A percentile compares a stretch with the other conserved stretches of the same genome.
phyloP scores from a whole-genome alignment of 805 yeast species.

The Debaryomyces hansenii region DNA sequence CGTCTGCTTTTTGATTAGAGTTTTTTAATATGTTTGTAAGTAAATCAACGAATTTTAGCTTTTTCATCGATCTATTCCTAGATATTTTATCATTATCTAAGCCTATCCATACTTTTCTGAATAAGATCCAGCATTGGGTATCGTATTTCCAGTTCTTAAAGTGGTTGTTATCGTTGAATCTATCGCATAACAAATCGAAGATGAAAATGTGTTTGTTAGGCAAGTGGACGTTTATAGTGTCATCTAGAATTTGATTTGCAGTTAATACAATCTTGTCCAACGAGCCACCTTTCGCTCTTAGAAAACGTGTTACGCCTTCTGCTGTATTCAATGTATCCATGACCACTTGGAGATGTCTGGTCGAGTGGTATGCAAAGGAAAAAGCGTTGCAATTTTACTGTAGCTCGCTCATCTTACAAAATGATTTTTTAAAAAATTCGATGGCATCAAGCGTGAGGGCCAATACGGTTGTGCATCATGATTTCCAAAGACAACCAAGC shows the following conservation, averaged over 20 bases:
- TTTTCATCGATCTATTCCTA: slow-evolving; percentile 43
- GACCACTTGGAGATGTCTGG: background rate
- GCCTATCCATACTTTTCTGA: slow-evolving; percentile 38
- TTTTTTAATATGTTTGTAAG: slow-evolving; percentile 11
- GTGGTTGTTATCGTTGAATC: slow-evolving; percentile 50
- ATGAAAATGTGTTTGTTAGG: slow-evolving; percentile 58
- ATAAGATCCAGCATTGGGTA: slow-evolving; percentile 50
- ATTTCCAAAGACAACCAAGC: too few relatives aligned
- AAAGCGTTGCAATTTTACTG: background rate
- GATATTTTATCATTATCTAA: slow-evolving; percentile 18
- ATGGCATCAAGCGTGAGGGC: background rate
- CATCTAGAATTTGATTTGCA: slow-evolving; percentile 33
- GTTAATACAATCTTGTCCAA: slow-evolving; percentile 41
- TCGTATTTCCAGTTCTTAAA: slow-evolving; percentile 44
- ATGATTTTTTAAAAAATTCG: background rate
- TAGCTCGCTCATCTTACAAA: background rate
- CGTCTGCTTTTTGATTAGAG: background rate
- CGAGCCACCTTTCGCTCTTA: slow-evolving; percentile 53
- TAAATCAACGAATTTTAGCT: slow-evolving; percentile 40
- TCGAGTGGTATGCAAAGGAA: background rate
- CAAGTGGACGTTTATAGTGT: slow-evolving; percentile 38
- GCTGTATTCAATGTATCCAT: slow-evolving; percentile 18
- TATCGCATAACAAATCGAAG: slow-evolving; percentile 58
- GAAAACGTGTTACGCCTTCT: slow-evolving; percentile 54
- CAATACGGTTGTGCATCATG: background rate